Percentiles rank a stretch among this genome's conserved stretches.
Evolutionary conservation across 768 basidiomycete species (phyloP).

Genomic region (Boletus huronensis): DNA sequence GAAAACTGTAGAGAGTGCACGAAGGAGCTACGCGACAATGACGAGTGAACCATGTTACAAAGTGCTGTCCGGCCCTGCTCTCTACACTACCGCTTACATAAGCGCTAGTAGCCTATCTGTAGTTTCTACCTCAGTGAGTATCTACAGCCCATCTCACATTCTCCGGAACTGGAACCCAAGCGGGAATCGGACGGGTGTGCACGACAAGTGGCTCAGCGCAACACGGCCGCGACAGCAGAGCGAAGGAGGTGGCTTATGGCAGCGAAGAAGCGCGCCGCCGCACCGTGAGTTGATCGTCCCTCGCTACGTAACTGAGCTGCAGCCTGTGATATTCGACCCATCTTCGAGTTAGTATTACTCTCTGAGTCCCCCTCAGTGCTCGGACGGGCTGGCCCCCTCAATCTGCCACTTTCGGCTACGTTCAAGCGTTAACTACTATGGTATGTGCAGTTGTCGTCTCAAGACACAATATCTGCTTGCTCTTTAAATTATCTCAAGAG

Average conservation of each 20-base stretch:
- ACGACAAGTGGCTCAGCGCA: neutral
- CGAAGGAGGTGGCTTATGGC: neutral
- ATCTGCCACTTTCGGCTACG: neutral
- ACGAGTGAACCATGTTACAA: no score
- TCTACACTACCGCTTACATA: no score
- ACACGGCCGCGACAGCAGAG: neutral
- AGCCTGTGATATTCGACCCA: neutral
- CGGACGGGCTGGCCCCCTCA: neutral
- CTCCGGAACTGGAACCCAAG: neutral
- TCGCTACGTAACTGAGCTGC: neutral
- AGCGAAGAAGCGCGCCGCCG: neutral
- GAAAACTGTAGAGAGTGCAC: no score
- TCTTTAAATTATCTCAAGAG: neutral
- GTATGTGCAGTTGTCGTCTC: neutral
- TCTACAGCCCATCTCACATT: no score
- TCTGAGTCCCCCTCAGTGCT: neutral
- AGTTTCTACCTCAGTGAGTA: no score
- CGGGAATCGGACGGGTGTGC: no score
- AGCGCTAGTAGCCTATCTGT: no score
- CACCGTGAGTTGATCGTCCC: neutral
- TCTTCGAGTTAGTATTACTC: neutral
- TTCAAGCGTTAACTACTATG: neutral
- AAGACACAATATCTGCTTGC: neutral
- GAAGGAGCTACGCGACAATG: no score
- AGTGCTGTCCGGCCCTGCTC: no score